phyloP scores from a whole-genome alignment of 306 rosid species.

The Fagus crenata region DNA sequence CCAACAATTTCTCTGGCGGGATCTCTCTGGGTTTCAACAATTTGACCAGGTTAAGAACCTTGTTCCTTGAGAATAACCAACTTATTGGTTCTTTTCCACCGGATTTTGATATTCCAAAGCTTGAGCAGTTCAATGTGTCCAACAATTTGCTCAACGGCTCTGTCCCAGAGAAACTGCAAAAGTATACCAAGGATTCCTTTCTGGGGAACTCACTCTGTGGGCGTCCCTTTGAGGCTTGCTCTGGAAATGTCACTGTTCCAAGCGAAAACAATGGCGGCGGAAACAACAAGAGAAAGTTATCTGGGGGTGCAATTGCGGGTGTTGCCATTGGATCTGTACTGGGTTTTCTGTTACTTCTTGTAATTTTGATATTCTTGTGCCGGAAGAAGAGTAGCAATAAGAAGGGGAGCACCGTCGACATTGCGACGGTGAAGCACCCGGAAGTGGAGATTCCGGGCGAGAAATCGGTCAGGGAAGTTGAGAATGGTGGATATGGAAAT shows the following conservation, averaged over 20 bases:
- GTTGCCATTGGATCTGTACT: constrained; percentile 56
- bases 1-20: constrained; percentile 51
- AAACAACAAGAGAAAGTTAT: constrained; percentile 37
- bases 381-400: constrained; percentile 41
- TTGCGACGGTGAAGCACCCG: constrained; percentile 36
- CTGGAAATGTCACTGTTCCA: constrained; percentile 30
- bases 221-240: constrained; percentile 48
- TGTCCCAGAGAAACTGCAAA: constrained; percentile 47
- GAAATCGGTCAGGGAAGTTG: constrained; percentile 38
- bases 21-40: constrained; percentile 40
- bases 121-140: constrained; percentile 59
- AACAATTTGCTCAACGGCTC: constrained; percentile 54
- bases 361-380: constrained; percentile 44
- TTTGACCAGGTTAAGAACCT: constrained; percentile 47
- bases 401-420: constrained; percentile 44
- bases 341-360: constrained; percentile 45
- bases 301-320: constrained; percentile 63
- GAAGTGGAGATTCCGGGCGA: constrained; percentile 40
- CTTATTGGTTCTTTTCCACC: constrained; percentile 45
- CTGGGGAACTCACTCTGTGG: constrained; percentile 59
- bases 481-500: constrained; percentile 30
- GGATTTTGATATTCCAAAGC: constrained; percentile 19
- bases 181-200: constrained; percentile 41
- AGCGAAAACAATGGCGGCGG: constrained; percentile 17
- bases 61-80: constrained; percentile 48